These are phyloP conservation scores for Erythrophleum fordii DNA, from an alignment of 306 rosid species.

Conservation along the genomic window DNA sequence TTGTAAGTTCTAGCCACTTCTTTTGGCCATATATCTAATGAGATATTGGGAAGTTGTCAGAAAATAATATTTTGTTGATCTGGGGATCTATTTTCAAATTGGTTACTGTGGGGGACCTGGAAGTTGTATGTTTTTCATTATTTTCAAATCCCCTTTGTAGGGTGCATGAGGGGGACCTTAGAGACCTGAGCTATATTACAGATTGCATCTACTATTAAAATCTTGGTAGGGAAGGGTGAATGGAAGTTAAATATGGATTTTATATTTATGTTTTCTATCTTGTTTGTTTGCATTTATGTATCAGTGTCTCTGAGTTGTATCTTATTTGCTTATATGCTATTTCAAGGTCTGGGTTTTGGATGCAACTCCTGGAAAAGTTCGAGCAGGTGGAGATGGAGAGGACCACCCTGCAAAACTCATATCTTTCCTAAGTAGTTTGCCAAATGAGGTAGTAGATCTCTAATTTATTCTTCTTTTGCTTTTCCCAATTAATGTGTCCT, in stretches of 20 bases:
- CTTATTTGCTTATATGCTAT: constrained; percentile 26
- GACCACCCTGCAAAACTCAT: constrained; percentile 94
- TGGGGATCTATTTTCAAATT: neutral
- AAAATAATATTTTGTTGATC: constrained; percentile 32
- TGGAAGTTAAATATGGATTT: constrained; percentile 17
- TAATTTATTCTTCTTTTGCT: constrained; percentile 27
- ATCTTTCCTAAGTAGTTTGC: constrained; percentile 72
- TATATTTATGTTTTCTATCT: constrained; percentile 19
- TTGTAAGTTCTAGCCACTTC: neutral
- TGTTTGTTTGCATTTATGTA: constrained; percentile 20
- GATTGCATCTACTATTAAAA: neutral
- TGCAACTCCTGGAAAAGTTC: constrained; percentile 91
- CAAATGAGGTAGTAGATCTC: constrained; percentile 66
- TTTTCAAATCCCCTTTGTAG: neutral
- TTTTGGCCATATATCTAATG: constrained; percentile 15
- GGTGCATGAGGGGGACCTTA: neutral
- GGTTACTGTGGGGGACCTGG: neutral
- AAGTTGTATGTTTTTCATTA: neutral
- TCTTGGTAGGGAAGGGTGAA: neutral
- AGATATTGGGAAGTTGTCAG: constrained; percentile 3
- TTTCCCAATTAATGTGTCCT: constrained; percentile 16
- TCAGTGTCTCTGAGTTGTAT: constrained; percentile 28
- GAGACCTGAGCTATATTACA: neutral
- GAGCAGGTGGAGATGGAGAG: constrained; percentile 93
- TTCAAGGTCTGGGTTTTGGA: constrained; percentile 91